These are phyloP conservation scores for Dactylonectria macrodidyma DNA, from an alignment of 2,329 filamentous ascomycete species.

Conservation along the genomic window DNA sequence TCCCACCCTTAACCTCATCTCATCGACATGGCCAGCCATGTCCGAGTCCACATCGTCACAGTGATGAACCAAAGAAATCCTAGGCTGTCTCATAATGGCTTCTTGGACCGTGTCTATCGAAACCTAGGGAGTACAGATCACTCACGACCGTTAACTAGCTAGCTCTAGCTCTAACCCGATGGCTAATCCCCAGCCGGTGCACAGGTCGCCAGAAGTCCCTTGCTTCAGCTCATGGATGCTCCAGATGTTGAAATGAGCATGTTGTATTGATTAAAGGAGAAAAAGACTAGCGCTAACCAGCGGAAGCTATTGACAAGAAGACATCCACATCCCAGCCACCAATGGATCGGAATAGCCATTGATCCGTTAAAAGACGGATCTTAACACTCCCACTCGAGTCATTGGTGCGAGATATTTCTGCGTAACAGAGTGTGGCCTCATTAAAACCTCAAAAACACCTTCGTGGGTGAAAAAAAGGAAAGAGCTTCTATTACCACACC, in stretches of 20 bases:
- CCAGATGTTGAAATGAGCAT: background rate
- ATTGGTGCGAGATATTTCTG: constrained; percentile 1
- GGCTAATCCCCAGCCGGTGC: constrained; percentile 43
- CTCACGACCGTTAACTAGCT: constrained; percentile 35
- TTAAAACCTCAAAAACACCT: too few species aligned
- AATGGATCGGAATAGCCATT: too few species aligned
- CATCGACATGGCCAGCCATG: constrained; percentile 13
- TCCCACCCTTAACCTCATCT: constrained; percentile 10
- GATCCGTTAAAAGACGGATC: too few species aligned
- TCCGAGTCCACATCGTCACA: constrained; percentile 24
- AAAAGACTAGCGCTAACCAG: too few species aligned
- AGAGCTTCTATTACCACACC: too few species aligned
- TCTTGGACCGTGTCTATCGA: constrained; percentile 29
- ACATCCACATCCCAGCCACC: too few species aligned
- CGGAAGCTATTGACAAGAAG: too few species aligned
- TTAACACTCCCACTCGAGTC: background rate
- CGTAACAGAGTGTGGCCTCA: background rate
- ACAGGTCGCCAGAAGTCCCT: constrained; percentile 34
- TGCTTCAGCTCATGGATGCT: constrained; percentile 32
- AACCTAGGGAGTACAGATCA: constrained; percentile 14
- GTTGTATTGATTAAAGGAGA: too few species aligned
- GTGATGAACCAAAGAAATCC: constrained; percentile 29
- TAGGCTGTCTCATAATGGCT: constrained; percentile 20
- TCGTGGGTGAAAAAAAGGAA: too few species aligned
- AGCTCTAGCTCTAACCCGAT: constrained; percentile 35